These are phyloP conservation scores for Scheffersomyces illinoinensis DNA, from an alignment of 1,139 yeast species.

Conservation along the genomic window DNA sequence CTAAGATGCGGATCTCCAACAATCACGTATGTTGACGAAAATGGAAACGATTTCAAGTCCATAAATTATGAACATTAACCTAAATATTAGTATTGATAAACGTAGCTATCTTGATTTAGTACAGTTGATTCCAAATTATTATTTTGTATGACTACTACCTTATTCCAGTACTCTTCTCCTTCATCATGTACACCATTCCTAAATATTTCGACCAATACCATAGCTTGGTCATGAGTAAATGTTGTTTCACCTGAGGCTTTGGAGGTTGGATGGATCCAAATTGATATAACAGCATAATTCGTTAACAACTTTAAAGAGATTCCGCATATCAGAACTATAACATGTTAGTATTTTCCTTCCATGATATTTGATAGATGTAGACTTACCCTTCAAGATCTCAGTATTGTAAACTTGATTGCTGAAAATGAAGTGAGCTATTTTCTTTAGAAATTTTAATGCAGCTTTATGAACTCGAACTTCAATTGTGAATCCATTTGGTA, in stretches of 20 bases:
- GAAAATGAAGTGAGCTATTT: slow-evolving; percentile 4
- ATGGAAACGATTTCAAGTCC: slow-evolving; percentile 1
- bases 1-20: slow-evolving; percentile 13
- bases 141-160: slow-evolving; percentile 17
- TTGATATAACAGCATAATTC: slow-evolving; percentile 19
- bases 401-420: slow-evolving; percentile 9
- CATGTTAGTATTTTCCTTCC: neutral
- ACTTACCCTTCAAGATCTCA: neutral
- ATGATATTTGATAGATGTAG: neutral
- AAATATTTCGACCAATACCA: slow-evolving; percentile 14
- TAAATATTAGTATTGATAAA: neutral
- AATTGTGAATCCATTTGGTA: slow-evolving; percentile 38
- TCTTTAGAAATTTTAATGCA: slow-evolving; percentile 3
- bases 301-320: slow-evolving; percentile 15
- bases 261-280: slow-evolving; percentile 20
- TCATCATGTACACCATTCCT: slow-evolving; percentile 10
- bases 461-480: slow-evolving; percentile 8
- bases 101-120: neutral
- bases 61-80: neutral
- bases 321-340: slow-evolving; percentile 16
- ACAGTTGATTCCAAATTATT: slow-evolving; percentile 3
- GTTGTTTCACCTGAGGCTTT: neutral
- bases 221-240: neutral
- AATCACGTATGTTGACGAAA: neutral
- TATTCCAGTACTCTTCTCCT: slow-evolving; percentile 2